Base-by-base conservation (phyloP, 1,284 basidiomycete species). In the Lentinula novae-zelandiae region DNA sequence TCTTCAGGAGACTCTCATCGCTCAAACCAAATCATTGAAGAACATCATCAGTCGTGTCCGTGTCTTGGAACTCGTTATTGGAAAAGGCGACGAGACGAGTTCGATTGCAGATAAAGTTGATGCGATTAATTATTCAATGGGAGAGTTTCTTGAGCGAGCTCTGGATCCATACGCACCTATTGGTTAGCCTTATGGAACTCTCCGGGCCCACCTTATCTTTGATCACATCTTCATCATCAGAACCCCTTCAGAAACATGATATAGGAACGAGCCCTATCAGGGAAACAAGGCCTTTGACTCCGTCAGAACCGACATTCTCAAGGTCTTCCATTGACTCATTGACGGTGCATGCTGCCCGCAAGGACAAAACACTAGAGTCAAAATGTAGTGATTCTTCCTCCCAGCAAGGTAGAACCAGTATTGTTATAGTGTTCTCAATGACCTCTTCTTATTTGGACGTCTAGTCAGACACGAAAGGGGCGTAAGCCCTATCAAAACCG, bases 61-160 rank as follows among this genome's bases (percentile, higher is more conserved):
- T 17, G 13, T 36, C 34, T 22, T 61, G 15, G 60, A 61, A 22
- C 10, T 15, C n/a, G 49, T 42, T 34, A 36, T 61, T 33, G 60
- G 60, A 13, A 40, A 54, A 20, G 20, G 20, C 9, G 42, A 50
- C 38, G 51, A 48, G 22, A 34, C 53, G 46, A 52, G 38, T 31
- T 22, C 60, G 8, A 42, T 61, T 20, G 22, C 15, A 5, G 33
- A 46, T 4, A 60, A 34, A 34, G n/a, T 60, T 22, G 52, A 54
- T 53, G 15, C 58, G 33, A 40, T 53, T 2, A 50, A 48, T 54
- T 34, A 51, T 27, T 49, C 36, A 44, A 55, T 61, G 36, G 60
- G 31, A 9, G 60, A 61, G 54, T 20, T 61, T 15, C 50, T 61
- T 9, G 60, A 61, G 33, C 54, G 60, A 55, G 27, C 49, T 12